Evolutionary conservation across 176 grass and related monocot species (phyloP).

Genomic region (Carex myosuroides): DNA sequence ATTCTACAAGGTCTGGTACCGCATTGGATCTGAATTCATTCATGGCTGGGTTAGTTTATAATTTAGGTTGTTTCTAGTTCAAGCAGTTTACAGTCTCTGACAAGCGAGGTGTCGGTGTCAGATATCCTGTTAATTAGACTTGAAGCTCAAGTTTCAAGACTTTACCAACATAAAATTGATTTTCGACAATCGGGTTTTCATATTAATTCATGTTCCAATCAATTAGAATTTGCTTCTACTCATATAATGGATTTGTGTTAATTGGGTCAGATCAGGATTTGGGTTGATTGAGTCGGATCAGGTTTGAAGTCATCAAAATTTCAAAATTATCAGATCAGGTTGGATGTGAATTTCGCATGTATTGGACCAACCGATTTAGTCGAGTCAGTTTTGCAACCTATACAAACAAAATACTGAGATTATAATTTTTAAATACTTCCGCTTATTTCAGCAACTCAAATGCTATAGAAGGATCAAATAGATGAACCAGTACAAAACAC

Average conservation of each 20-base stretch:
- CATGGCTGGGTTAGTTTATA: not conserved
- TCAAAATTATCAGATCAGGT: not conserved
- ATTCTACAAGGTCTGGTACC: no score
- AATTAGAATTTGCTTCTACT: not conserved
- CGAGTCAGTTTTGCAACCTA: not conserved
- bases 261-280: not conserved
- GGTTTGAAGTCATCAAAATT: not conserved
- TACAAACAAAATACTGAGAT: not conserved
- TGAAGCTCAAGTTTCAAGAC: not conserved
- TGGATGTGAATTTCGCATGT: not conserved
- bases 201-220: not conserved
- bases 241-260: no score
- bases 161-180: not conserved
- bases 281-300: not conserved
- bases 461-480: not conserved
- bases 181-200: not conserved
- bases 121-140: not conserved
- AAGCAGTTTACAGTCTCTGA: not conserved
- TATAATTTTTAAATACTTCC: not conserved
- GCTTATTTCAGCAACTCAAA: not conserved
- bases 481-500: not conserved
- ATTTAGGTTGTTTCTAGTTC: not conserved
- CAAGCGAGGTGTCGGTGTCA: not conserved
- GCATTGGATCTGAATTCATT: no score
- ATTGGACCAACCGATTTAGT: not conserved